Percentiles rank a stretch among this genome's conserved stretches.
phyloP scores from a whole-genome alignment of 257 asterid genomes.

The Scutellaria minor region DNA sequence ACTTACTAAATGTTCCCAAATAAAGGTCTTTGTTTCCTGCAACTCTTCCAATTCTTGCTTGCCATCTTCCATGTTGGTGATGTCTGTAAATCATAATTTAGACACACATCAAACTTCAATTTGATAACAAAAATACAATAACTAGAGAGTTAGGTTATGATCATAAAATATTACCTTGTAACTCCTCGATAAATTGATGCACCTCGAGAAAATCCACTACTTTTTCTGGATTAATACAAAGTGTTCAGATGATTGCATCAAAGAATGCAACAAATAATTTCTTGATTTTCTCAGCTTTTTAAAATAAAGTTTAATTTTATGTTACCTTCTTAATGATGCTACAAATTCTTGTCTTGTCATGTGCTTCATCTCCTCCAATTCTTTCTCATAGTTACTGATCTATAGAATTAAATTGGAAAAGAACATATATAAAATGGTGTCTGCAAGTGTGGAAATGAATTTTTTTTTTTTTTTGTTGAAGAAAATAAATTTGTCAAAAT shows the following conservation, averaged over 20 bases:
- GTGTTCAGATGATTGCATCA: not conserved
- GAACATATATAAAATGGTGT: not conserved
- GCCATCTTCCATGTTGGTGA: constrained; percentile 93
- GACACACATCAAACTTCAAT: too few species aligned
- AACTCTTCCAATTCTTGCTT: constrained; percentile 84
- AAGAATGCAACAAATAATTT: not conserved
- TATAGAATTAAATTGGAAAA: constrained; percentile 21
- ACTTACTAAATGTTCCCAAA: constrained; percentile 83
- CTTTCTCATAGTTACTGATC: constrained; percentile 77
- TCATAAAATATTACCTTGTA: constrained; percentile 55
- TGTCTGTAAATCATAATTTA: constrained; percentile 44
- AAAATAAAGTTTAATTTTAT: too few species aligned
- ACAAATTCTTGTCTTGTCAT: constrained; percentile 84
- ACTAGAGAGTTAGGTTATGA: too few species aligned
- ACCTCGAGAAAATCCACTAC: constrained; percentile 88
- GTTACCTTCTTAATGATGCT: constrained; percentile 80
- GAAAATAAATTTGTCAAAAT: not conserved
- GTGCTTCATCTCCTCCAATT: constrained; percentile 83
- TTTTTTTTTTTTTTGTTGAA: too few species aligned
- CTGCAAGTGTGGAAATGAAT: too few species aligned
- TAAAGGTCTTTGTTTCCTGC: constrained; percentile 89
- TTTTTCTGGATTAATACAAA: constrained; percentile 52
- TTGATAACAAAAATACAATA: too few species aligned
- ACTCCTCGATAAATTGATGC: constrained; percentile 87
- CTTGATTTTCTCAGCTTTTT: too few species aligned